phyloP scores from a whole-genome alignment of 805 yeast genomes.

The Metschnikowia corniflorae region DNA sequence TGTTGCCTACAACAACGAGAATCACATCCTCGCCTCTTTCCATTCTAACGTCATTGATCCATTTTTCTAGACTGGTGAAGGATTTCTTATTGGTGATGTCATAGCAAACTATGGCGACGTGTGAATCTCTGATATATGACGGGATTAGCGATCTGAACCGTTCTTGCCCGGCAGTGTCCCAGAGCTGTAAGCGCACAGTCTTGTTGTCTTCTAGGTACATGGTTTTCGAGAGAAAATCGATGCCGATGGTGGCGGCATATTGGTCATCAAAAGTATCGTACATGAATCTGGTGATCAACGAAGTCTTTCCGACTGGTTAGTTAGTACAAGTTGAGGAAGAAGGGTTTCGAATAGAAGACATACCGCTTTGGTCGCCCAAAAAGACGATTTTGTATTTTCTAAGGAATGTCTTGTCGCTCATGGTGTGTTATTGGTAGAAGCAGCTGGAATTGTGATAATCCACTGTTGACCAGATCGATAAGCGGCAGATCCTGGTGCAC shows the following conservation, averaged over 20 bases:
- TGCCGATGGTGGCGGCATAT: constrained; percentile 95
- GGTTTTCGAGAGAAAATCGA: constrained; percentile 84
- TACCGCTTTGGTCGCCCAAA: constrained; percentile 91
- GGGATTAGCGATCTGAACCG: constrained; percentile 93
- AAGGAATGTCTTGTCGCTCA: constrained; percentile 39
- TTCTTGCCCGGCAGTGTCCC: constrained; percentile 99
- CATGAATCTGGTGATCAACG: constrained; percentile 95
- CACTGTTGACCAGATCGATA: neutral
- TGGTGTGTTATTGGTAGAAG: too few relatives aligned
- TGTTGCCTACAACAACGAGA: constrained; percentile 88
- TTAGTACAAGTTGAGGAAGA: too few relatives aligned
- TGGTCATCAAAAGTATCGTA: constrained; percentile 96
- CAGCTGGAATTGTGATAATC: too few relatives aligned
- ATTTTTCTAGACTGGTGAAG: constrained; percentile 77
- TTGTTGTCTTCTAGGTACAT: constrained; percentile 82
- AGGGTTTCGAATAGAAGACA: constrained; percentile 24
- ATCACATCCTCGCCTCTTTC: constrained; percentile 92
- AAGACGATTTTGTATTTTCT: constrained; percentile 86
- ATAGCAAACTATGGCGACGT: constrained; percentile 95
- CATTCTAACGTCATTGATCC: constrained; percentile 92
- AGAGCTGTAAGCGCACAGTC: constrained; percentile 87
- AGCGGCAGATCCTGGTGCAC: constrained; percentile 6
- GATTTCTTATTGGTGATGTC: constrained; percentile 86
- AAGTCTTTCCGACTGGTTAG: constrained; percentile 83
- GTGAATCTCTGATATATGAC: constrained; percentile 90